These are phyloP conservation scores for Mrakiaceae sp. DNA, from an alignment of 1,284 basidiomycete genomes.

Conservation along the genomic window DNA sequence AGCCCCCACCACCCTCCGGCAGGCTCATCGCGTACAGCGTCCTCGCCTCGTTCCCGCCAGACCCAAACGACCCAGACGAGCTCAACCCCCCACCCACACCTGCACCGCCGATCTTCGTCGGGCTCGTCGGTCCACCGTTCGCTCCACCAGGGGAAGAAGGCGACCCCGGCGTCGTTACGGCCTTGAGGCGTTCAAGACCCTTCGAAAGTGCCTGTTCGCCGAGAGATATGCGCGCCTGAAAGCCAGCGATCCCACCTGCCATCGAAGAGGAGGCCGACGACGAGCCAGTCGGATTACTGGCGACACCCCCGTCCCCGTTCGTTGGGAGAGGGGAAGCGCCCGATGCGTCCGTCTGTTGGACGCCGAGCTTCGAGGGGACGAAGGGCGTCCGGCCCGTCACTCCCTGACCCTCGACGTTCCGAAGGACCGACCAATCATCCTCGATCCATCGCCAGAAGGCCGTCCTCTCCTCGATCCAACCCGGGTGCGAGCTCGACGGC, in stretches of 20 bases:
- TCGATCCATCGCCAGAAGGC: conserved; percentile 80
- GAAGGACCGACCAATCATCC: conserved; percentile 66
- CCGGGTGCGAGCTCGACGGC: conserved; percentile 37
- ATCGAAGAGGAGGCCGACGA: too few species aligned
- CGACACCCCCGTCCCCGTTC: not conserved
- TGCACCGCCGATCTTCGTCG: not conserved
- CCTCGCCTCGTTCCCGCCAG: not conserved
- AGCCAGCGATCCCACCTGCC: not conserved
- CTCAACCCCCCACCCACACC: not conserved
- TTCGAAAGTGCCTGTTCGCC: conserved; percentile 37
- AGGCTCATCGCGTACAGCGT: conserved; percentile 17
- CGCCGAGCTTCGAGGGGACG: conserved; percentile 4
- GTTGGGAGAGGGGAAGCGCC: not conserved
- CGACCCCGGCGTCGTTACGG: conserved; percentile 21
- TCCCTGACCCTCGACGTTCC: conserved; percentile 10
- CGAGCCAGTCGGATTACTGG: too few species aligned
- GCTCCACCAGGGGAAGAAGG: conserved; percentile 18
- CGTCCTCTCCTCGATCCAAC: conserved; percentile 47
- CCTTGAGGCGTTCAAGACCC: conserved; percentile 35
- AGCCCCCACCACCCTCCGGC: not conserved
- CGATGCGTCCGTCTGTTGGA: not conserved
- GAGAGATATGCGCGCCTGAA: conserved; percentile 20
- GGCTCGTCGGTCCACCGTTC: conserved; percentile 23
- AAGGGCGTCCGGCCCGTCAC: conserved; percentile 1
- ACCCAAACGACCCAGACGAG: too few species aligned